Base-by-base conservation (phyloP, 1,139 yeast species). In the Saccharomyces hybrid region DNA sequence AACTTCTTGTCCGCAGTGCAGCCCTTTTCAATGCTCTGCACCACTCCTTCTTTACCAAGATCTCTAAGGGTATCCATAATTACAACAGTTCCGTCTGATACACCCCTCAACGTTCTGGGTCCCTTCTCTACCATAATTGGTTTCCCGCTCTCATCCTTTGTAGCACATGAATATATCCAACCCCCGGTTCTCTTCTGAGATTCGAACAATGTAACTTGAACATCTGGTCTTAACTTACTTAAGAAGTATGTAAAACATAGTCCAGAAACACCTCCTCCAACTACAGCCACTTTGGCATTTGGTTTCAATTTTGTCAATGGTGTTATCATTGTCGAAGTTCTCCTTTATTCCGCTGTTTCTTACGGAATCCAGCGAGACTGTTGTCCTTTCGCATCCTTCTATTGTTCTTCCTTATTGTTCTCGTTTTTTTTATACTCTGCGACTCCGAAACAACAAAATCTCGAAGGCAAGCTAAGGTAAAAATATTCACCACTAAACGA, bases 231-330 rank as follows among this genome's bases (percentile, higher is more conserved):
- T n/a, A 88, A 68, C 57, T 78, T 79, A 46, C 79, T 75, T 23
- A 91, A 74, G 63, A 87, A 87, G 69, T 87, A 90, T 0, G 93
- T 85, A 62, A 81, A 83, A 1, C 93, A 75, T 3, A 93, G 75
- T 0, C 98, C 98, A 1, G 96, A 86, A 2, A 91, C 79, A 0
- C 99, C 99, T 0, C 88, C 87, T 0, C 99, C 99, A 2, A 89
- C 67, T 0, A 91, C 84, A 0, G 83, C 89, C 1, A 85, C 82
- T 31, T 63, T 70, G 4, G 81, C 79, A 55, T 74, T 72, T 14
- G 53, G 48, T 2, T 69, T 67, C 28, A 67, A 50, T 38, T 57
- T 61, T 6, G 53, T 30, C 14, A 53, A 42, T 34, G 49, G 50
- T 34, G 50, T 41, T 13, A 51, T 23, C 53, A 51, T 51, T 27